phyloP scores from a whole-genome alignment of 331 rosid genomes.

The Pyrus hybrid region DNA sequence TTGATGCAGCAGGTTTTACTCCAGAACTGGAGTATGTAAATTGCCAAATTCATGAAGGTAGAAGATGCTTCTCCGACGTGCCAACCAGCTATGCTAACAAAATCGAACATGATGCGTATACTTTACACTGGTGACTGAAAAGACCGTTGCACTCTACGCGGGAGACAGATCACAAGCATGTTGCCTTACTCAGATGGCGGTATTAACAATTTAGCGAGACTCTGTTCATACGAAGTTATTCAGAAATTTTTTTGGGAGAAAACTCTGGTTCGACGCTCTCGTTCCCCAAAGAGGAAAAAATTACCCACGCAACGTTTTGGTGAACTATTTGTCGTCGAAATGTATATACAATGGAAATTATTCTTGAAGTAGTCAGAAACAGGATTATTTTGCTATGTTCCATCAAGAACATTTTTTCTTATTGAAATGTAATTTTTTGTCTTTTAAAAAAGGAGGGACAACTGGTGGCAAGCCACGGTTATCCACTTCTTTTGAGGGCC shows the following conservation, averaged over 20 bases:
- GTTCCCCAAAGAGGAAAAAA: neutral
- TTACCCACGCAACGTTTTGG: neutral
- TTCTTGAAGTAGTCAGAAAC: neutral
- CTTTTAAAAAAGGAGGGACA: too few species aligned
- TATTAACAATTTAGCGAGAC: neutral
- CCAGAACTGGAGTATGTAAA: constrained; percentile 27
- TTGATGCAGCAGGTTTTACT: constrained; percentile 68
- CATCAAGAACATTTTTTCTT: neutral
- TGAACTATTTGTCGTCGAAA: neutral
- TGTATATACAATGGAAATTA: neutral
- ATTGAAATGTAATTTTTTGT: too few species aligned
- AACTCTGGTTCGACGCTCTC: neutral
- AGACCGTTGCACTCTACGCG: neutral
- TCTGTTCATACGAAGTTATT: neutral
- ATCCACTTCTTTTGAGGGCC: fast-evolving
- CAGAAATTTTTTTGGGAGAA: neutral
- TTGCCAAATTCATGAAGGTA: neutral
- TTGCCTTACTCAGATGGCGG: neutral
- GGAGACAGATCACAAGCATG: neutral
- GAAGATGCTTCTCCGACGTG: neutral
- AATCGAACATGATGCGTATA: neutral
- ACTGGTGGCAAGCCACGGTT: too few species aligned
- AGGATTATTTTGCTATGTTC: neutral
- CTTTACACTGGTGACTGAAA: neutral
- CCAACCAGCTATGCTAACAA: neutral